Base-by-base conservation (phyloP, 176 grass and related monocot species). In the Musa troglodytarum region DNA sequence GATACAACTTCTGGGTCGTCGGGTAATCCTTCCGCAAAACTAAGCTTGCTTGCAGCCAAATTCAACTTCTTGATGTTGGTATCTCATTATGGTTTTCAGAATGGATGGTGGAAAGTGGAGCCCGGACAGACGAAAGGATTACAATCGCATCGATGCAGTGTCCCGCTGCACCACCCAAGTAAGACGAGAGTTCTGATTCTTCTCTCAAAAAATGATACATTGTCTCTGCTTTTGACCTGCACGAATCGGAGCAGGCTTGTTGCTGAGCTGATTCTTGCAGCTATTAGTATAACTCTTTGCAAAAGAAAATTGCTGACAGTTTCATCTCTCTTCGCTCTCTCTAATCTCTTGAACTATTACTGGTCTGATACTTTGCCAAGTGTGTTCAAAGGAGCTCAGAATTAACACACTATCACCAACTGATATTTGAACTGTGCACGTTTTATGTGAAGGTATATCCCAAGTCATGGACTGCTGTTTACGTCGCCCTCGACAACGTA, bases 131-230 rank as follows among this genome's bases (percentile, higher is more conserved):
- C 87, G 90, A 75, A 77, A 80, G 8, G 72, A 15, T 21, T 98
- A 98, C 90, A 98, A 98, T 59, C 84, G 91, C n/a, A 83, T 72
- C 14, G 90, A 98, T 43, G 94, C 94, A 16, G 81, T 97, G 1
- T 68, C 90, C 8, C 88, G 88, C 16, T 91, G 86, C 85, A 97
- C 90, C 7, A 78, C 85, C 11, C 90, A 93, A 71, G 87, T 96
- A 88, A 86, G 76, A 49, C 15, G 53, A 7, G 3, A 54, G 11
- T 43, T 9, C 67, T 49, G 16, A 1, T 49, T 49, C 11, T 49
- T 1, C 17, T 69, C 49, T 9, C 34, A 43, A 4, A 43, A 43
- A 6, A 43, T 6, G 34, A 43, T 43, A 5, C 34, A 5, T 43
- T 43, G 34, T 43, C 34, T 43, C 34, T 43, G 34, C 34, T 43